Base-by-base conservation (phyloP, 495 filamentous ascomycete species). In the Podospora didyma region DNA sequence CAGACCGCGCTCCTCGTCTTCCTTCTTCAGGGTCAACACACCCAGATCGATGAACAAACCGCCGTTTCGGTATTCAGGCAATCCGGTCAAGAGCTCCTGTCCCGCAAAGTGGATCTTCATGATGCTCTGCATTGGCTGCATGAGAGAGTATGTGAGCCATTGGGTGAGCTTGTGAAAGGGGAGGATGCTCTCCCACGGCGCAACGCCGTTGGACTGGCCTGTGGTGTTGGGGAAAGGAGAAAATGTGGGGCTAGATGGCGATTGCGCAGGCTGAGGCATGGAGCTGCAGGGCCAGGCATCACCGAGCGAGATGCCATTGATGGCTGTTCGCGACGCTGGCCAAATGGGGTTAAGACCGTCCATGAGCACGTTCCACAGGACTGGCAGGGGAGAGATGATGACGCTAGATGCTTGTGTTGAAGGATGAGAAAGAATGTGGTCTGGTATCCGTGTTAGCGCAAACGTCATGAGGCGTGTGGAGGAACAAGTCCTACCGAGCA, bases 131-230 rank as follows among this genome's bases (percentile, higher is more conserved):
- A 96, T 94, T 0, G 91, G 91, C 16, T 90, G 88, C 82, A 92
- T 90, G 24, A 96, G 74, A 19, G 90, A 95, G 71, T 95, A 96
- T 6, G 86, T 85, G 51, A 93, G 85, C 90, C 90, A 95, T 62
- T 95, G 90, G 0, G 90, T 92, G 24, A 93, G 82, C 64, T 95
- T 95, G 75, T 95, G 90, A 81, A 96, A 95, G 1, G 95, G 93
- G 7, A 96, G 86, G 60, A 98, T 96, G 62, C 82, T 88, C 66
- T 98, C 93, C 95, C 94, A 97, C 0, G 86, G 80, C 28, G 86
- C 80, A 11, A 86, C 81, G 19, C 71, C 69, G 55, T 62, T 58
- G 39, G 65, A 55, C 46, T 68, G 46, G 53, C 60, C 59, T 34
- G 63, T 63, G 10, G 69, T 69, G 57, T 73, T 75, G 48, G 75